Evolutionary conservation across 257 asterid genomes (phyloP).

Genomic region (Plantago elongata): DNA sequence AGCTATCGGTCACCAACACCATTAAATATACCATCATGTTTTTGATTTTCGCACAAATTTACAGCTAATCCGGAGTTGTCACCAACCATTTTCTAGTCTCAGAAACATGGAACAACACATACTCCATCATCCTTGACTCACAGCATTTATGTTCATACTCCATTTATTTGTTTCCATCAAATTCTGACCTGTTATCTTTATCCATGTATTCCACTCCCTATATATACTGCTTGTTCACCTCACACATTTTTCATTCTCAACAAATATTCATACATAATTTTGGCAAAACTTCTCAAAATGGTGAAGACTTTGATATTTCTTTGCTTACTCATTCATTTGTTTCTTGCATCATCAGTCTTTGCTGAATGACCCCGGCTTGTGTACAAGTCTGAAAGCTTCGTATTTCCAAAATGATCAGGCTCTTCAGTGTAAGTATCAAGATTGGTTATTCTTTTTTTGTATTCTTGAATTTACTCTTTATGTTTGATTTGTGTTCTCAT

Average conservation of each 20-base stretch:
- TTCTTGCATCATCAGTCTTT: constrained; percentile 37
- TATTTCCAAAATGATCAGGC: constrained; percentile 43
- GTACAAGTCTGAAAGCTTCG: constrained; percentile 44
- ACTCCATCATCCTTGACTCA: no score
- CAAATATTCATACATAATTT: neutral
- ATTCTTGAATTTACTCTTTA: neutral
- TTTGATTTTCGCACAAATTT: no score
- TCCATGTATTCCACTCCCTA: neutral
- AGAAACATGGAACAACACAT: no score
- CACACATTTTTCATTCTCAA: neutral
- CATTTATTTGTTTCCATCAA: constrained; percentile 7
- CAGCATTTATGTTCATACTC: no score
- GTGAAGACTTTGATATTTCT: constrained; percentile 9
- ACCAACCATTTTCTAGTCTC: no score
- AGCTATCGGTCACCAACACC: no score
- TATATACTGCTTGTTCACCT: constrained; percentile 1
- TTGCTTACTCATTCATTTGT: constrained; percentile 19
- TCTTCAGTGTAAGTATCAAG: constrained; percentile 42
- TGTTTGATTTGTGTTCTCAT: no score
- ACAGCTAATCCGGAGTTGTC: no score
- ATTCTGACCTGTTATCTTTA: constrained; percentile 27
- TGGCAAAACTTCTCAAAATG: neutral
- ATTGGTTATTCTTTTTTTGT: neutral
- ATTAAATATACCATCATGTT: no score
- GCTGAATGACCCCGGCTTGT: constrained; percentile 64